Evolutionary conservation across 805 yeast species (phyloP), one percentile per base, ranked within the genome.

Genomic region (Pichia kluyveri): DNA sequence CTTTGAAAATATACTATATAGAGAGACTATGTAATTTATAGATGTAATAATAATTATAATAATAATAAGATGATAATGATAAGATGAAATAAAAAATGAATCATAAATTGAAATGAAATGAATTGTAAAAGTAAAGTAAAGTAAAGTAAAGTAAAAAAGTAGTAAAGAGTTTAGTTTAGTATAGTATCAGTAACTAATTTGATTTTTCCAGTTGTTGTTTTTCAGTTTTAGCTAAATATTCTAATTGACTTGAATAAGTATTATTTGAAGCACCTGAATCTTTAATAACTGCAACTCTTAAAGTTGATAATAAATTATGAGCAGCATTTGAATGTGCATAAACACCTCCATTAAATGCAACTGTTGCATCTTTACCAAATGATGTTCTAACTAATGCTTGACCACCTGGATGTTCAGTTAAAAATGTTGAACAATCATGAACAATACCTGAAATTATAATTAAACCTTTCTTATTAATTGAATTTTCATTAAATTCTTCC

Each of bases 271-370:
- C 86, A 55, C 76, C 77, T 44, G 81, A 72, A 53, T 82, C 90
- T 63, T 80, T 75, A 51, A 85, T 76, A 40, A 86, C 83, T 27
- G 91, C 93, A 17, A 86, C 80, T 73, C 95, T 80, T 86, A 84
- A 77, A 15, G 84, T 80, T 18, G 91, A 88, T 65, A 86, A 74
- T 60, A 85, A 69, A 65, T 86, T 86, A 65, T 83, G 89, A 23
- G 93, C 95, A 52, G 95, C 93, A 58, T 85, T 86, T 9, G 91
- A 82, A 61, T 86, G 95, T 12, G 85, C 79, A 60, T 86, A 86
- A 31, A 86, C 93, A 61, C 87, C 90, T 62, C 95, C 95, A 61
- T 83, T 82, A 72, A 86, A 86, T 1, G 90, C 93, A 61, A 76
- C 77, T 14, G 91, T 82, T 28, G 91, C 91, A 64, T 86, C 93